Conservation (phyloP, 1,284 basidiomycete species). For the Grifola frondosa region DNA sequence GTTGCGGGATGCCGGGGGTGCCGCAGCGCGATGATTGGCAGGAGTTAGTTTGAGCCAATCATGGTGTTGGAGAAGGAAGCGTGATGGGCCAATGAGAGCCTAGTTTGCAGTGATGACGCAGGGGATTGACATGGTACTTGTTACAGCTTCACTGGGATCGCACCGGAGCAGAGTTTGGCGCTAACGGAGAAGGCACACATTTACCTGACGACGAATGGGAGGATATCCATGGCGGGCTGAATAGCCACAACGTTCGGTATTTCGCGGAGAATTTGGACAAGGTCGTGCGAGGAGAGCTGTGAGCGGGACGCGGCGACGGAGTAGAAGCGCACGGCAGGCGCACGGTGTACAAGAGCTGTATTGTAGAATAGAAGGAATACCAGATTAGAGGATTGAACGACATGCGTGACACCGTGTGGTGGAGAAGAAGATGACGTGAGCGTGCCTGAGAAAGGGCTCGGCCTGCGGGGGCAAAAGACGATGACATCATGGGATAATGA, state of each 20-base stretch:
- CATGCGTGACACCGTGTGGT: conserved; percentile 2
- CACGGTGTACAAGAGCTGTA: not conserved
- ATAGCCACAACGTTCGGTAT: conserved; percentile 71
- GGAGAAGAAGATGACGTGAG: conserved; percentile 19
- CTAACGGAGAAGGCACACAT: conserved; percentile 81
- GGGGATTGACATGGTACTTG: conserved; percentile 18
- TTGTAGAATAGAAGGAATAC: not conserved
- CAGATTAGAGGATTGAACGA: not conserved
- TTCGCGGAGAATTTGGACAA: conserved; percentile 77
- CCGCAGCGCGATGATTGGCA: conserved; percentile 14
- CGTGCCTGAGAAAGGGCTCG: conserved; percentile 19
- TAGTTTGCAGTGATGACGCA: conserved; percentile 7
- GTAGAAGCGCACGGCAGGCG: not conserved
- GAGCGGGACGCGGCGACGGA: conserved; percentile 12
- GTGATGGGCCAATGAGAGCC: conserved; percentile 7
- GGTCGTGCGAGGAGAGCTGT: conserved; percentile 60
- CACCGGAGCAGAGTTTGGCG: conserved; percentile 63
- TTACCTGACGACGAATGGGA: conserved; percentile 85
- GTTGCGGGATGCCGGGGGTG: conserved; percentile 11
- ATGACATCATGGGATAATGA: conserved; percentile 27
- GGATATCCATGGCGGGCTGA: conserved; percentile 87
- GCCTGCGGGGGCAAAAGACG: conserved; percentile 11
- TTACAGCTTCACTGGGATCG: conserved; percentile 78
- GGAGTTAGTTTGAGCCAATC: conserved; percentile 16
- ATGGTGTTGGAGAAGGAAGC: no score